These are phyloP conservation scores for Rosellinia necatrix DNA, from an alignment of 2,329 filamentous ascomycete genomes.

Conservation along the genomic window DNA sequence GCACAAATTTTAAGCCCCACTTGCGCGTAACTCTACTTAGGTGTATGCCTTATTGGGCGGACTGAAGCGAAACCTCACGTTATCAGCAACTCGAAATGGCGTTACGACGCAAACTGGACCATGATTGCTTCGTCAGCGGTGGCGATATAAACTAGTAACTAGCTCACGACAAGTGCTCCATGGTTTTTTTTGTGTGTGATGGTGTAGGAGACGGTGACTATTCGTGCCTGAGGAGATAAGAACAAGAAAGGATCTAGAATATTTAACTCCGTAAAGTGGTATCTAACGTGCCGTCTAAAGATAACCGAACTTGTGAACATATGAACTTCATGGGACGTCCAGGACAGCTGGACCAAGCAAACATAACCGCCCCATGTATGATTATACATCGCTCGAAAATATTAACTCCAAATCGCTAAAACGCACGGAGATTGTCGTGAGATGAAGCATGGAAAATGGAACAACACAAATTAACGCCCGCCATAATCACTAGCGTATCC, in stretches of 20 bases:
- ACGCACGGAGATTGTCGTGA: constrained; percentile 8
- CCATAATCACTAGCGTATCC: constrained; percentile 60
- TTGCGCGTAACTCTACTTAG: too few species aligned
- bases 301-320: constrained; percentile 6
- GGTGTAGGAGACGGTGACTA: too few species aligned
- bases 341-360: background rate
- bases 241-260: constrained; percentile 12
- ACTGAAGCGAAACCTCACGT: too few species aligned
- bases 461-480: constrained; percentile 41
- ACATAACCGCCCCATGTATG: constrained; percentile 7
- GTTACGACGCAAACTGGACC: too few species aligned
- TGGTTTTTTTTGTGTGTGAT: too few species aligned
- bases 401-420: constrained; percentile 15
- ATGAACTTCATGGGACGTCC: constrained; percentile 11
- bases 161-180: too few species aligned
- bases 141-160: too few species aligned
- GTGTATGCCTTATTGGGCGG: too few species aligned
- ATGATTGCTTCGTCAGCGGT: too few species aligned
- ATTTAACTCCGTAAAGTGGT: constrained; percentile 37
- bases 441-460: background rate
- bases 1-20: too few species aligned
- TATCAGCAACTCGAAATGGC: too few species aligned
- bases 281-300: constrained; percentile 40
- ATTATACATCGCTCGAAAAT: constrained; percentile 8
- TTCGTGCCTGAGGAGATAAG: background rate